These are phyloP conservation scores for Geotrichum reessii DNA, from an alignment of 1,139 yeast species.

Conservation along the genomic window DNA sequence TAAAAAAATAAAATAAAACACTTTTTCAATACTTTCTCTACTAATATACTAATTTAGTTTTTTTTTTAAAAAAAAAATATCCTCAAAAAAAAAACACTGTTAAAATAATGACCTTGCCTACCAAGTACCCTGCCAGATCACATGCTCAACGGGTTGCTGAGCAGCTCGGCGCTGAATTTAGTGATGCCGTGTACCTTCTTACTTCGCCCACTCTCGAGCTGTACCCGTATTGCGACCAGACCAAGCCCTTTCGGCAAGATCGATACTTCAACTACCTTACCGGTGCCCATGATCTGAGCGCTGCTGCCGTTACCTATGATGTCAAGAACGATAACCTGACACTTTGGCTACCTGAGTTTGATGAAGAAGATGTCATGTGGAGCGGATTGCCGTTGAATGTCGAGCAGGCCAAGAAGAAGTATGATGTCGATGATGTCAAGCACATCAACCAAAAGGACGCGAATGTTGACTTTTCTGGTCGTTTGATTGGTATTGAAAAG, in stretches of 20 bases:
- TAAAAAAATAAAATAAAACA: neutral
- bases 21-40: no score
- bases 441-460: conserved; percentile 37
- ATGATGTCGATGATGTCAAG: conserved; percentile 76
- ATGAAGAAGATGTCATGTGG: conserved; percentile 93
- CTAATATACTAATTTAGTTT: no score
- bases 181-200: conserved; percentile 44
- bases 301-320: conserved; percentile 61
- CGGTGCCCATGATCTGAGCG: conserved; percentile 74
- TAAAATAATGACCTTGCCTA: conserved; percentile 1
- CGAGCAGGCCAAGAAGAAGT: conserved; percentile 59
- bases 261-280: conserved; percentile 81
- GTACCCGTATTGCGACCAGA: conserved; percentile 76
- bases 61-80: neutral
- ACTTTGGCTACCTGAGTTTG: conserved; percentile 75
- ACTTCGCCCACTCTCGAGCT: conserved; percentile 60
- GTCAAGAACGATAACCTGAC: conserved; percentile 51
- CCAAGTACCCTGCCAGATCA: conserved; percentile 52
- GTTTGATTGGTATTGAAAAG: conserved; percentile 2
- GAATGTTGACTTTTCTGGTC: conserved; percentile 27
- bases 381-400: conserved; percentile 73
- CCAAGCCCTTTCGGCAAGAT: conserved; percentile 77
- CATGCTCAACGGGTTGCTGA: conserved; percentile 46
- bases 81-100: neutral
- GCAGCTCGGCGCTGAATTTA: conserved; percentile 31